Base-by-base conservation (phyloP, 768 basidiomycete species). In the Russula ochroleuca region DNA sequence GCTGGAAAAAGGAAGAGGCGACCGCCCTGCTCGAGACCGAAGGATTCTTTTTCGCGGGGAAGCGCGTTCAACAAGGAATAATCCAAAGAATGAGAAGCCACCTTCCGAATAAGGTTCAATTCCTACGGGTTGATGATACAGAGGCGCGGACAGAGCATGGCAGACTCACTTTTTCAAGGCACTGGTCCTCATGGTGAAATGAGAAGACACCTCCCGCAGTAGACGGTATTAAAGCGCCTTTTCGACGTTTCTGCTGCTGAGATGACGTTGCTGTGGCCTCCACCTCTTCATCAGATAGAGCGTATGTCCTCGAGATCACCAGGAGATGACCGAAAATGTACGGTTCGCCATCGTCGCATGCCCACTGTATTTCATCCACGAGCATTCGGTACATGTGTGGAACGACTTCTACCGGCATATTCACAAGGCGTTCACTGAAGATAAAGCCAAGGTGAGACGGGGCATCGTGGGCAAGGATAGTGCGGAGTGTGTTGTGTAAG, bases 371-470 rank as follows among this genome's bases (percentile, higher is more conserved):
- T 73, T 99, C 96, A 52, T 90, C 85, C 0, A 79, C 76, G 25
- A 98, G 79, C 90, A 98, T 94, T 49, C 80, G 80, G 74, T 95
- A 98, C 86, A 97, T 88, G 1, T 93, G 94, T 6, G 94, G 89
- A 10, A 95, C 81, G 40, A 94, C 85, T 69, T 98, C 92, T 15
- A 94, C 88, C 0, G 96, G 96, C 87, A 99, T 95, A 73, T 98
- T 99, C 68, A 97, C 81, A 56, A 98, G 78, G 0, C 96, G 81
- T 73, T 97, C 93, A 67, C 87, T 90, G 67, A 99, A 78, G 10
- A 98, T 80, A 19, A 97, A 79, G 2, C 92, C 96, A 51, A 96
- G 83, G 65, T 89, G 84, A 17, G 78, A 77, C 76, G 74, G 40
- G 68, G 78, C 70, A 3, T 69, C 61, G 14, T 73, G 68, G 41